Conservation (phyloP, 176 grass and related monocot species). For the Carex littledalei region DNA sequence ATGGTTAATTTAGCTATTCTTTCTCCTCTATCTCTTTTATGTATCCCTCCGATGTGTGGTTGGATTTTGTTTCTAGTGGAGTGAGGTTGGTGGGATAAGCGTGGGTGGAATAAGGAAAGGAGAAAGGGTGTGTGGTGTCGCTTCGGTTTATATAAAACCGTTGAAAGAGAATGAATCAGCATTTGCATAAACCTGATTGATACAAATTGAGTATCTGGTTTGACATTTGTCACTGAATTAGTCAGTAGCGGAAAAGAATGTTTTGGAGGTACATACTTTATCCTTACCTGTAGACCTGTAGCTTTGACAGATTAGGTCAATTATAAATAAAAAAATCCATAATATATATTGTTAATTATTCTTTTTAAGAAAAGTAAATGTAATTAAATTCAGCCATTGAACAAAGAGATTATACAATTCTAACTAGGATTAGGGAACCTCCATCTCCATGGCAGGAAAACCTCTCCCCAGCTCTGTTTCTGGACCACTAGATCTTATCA, state of each 20-base stretch:
- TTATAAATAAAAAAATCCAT: not conserved
- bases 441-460: too few species aligned
- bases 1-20: slow-evolving; percentile 1
- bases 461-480: too few species aligned
- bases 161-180: slow-evolving; percentile 18
- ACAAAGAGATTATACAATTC: not conserved
- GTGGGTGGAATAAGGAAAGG: slow-evolving; percentile 21
- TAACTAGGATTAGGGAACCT: too few species aligned
- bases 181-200: not conserved
- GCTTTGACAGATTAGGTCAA: not conserved
- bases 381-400: not conserved
- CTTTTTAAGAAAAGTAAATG: not conserved
- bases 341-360: not conserved
- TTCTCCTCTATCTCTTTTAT: not conserved
- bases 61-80: slow-evolving; percentile 30
- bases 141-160: slow-evolving; percentile 22
- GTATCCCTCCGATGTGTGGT: slow-evolving; percentile 12
- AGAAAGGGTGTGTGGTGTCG: slow-evolving; percentile 8
- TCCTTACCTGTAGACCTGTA: not conserved
- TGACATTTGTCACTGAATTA: slow-evolving; percentile 27
- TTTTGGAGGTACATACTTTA: slow-evolving; percentile 18
- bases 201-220: not conserved
- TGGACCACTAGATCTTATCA: too few species aligned
- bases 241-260: slow-evolving; percentile 2
- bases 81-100: slow-evolving; percentile 29